Evolutionary conservation across 2,329 filamentous ascomycete genomes (phyloP), one percentile per base, ranked within the genome.

Genomic region (Fusarium abutilonis): DNA sequence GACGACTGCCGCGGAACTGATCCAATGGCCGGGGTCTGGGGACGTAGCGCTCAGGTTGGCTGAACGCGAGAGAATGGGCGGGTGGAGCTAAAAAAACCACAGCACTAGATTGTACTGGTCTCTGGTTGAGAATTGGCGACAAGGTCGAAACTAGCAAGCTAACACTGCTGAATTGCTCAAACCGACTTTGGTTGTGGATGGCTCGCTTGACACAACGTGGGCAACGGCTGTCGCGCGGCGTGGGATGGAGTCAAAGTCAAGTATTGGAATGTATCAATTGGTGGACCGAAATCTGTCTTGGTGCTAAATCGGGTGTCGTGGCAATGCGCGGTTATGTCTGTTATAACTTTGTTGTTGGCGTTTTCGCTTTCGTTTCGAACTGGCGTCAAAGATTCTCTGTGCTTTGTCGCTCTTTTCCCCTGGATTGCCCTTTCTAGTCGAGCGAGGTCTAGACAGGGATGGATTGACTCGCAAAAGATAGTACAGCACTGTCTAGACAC

Each of bases 31-130:
- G 51, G 68, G 68, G 60, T 70, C 66, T 69, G 61, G 66, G 68
- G 65, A 69, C 62, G 66, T 61, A 64, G 62, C 63, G 56, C 51
- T 63, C 55, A 51, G 46, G 61, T 52, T 57, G 53, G 66, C 57
- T 55, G 56, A 70, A 39, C 45, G 26, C 42, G 34, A 50, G 36
- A 63, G 64, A 59, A 63, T 60, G 56, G 57, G 44, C 52, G 52
- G 34, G 66, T 69, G 66, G 62, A 63, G 58, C 68, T 58, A 68
- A 48, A 60, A 60, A 72, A 71, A 73, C 69, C 71, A 67, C 69
- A 64, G 69, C 67, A 70, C 70, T 74, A 71, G 72, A 74, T 73
- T 74, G 71, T 63, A 68, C 64, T 67, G 69, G 66, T 71, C 57
- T 70, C 52, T 71, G 58, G 50, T 45, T 53, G 58, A 17, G 55